Evolutionary conservation across 345 rosid species (phyloP).

Genomic region (Noccaea bulbosa): DNA sequence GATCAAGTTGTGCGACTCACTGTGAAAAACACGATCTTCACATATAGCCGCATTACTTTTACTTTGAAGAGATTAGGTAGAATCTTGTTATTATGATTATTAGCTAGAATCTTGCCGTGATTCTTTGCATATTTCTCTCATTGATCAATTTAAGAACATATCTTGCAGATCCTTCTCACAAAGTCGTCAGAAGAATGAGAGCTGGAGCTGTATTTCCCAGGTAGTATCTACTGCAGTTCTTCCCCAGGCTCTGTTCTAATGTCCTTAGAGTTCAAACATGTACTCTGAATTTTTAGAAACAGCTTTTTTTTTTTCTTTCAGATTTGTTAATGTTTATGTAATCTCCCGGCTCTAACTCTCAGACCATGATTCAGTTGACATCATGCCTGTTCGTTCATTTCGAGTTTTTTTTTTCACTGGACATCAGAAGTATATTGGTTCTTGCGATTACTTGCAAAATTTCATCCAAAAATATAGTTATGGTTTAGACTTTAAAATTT

Average conservation of each 20-base stretch:
- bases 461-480: constrained; percentile 9
- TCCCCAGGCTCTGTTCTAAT: constrained; percentile 27
- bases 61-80: background rate
- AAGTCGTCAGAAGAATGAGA: constrained; percentile 20
- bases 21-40: background rate
- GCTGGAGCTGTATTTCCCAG: constrained; percentile 14
- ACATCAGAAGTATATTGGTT: background rate
- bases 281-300: constrained; percentile 25
- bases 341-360: constrained; percentile 6
- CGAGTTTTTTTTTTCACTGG: constrained; percentile 3
- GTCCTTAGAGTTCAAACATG: constrained; percentile 14
- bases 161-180: constrained; percentile 26
- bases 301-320: background rate
- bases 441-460: background rate
- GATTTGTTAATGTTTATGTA: constrained; percentile 23
- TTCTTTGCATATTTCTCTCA: background rate
- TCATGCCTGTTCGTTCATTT: constrained; percentile 16
- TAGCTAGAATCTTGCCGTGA: background rate
- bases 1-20: constrained; percentile 11
- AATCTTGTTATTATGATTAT: background rate
- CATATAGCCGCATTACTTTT: background rate
- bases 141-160: constrained; percentile 9
- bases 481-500: background rate
- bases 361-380: constrained; percentile 24
- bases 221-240: constrained; percentile 23